phyloP scores from a whole-genome alignment of 805 yeast species.

The Candida silvatica region DNA sequence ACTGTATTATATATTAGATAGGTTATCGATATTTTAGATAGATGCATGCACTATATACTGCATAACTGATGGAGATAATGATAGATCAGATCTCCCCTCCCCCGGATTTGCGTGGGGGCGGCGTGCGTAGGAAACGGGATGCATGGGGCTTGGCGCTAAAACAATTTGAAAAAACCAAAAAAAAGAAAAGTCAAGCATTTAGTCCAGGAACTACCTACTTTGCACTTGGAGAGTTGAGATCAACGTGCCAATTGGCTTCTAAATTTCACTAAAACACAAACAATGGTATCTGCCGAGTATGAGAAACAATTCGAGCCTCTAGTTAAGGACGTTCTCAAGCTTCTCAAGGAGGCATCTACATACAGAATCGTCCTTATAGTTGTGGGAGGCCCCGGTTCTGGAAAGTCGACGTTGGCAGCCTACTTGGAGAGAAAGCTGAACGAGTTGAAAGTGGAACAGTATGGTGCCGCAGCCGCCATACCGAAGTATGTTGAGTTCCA shows the following conservation, averaged over 20 bases:
- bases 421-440: slow-evolving; percentile 35
- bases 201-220: no score
- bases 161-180: no score
- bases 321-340: slow-evolving; percentile 1
- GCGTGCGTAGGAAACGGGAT: no score
- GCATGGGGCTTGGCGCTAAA: no score
- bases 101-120: no score
- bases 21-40: no score
- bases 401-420: slow-evolving; percentile 63
- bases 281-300: no score
- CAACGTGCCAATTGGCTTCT: no score
- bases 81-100: no score
- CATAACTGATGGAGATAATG: slow-evolving; percentile 1
- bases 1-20: slow-evolving; percentile 2
- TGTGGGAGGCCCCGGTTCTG: slow-evolving; percentile 81
- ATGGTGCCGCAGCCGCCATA: not conserved
- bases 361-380: slow-evolving; percentile 44
- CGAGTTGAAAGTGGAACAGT: slow-evolving; percentile 1
- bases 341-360: not conserved
- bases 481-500: not conserved
- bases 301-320: slow-evolving; percentile 1
- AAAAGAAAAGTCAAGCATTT: no score
- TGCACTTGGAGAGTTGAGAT: no score
- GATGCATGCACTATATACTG: not conserved
- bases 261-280: no score